These are phyloP conservation scores for Annulohypoxylon maeteangense DNA, from an alignment of 495 filamentous ascomycete species.

Conservation along the genomic window DNA sequence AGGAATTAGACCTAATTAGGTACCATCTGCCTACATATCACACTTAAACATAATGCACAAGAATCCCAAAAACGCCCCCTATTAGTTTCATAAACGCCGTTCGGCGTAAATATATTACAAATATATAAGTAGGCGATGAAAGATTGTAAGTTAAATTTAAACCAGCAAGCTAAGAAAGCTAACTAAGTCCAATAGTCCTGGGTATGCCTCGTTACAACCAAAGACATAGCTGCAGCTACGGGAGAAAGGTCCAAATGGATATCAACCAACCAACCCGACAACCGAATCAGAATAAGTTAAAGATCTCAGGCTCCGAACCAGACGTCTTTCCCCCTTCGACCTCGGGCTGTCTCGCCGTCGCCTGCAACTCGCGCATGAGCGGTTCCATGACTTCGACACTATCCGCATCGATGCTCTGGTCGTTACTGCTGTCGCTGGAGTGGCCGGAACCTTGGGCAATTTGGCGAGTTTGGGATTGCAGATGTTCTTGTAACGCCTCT, in stretches of 20 bases:
- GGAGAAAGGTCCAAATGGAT: constrained; percentile 13
- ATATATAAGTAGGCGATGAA: not conserved
- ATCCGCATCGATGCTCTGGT: not conserved
- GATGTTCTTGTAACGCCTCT: constrained; percentile 18
- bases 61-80: not conserved
- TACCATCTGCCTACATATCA: too few species aligned
- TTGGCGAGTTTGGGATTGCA: constrained; percentile 8
- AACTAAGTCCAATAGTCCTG: not conserved
- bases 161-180: not conserved
- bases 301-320: constrained; percentile 29
- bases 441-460: not conserved
- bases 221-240: not conserved
- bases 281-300: constrained; percentile 34
- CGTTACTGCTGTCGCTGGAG: constrained; percentile 7
- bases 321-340: not conserved
- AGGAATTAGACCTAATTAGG: too few species aligned
- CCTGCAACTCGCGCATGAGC: constrained; percentile 39
- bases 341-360: constrained; percentile 9
- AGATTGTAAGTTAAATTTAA: not conserved
- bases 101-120: constrained; percentile 7
- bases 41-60: too few species aligned
- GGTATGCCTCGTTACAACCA: not conserved
- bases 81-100: not conserved
- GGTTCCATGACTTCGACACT: constrained; percentile 36
- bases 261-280: constrained; percentile 7